These are phyloP conservation scores for Heterobasidion parviporum DNA, from an alignment of 1,284 basidiomycete genomes.

Conservation along the genomic window DNA sequence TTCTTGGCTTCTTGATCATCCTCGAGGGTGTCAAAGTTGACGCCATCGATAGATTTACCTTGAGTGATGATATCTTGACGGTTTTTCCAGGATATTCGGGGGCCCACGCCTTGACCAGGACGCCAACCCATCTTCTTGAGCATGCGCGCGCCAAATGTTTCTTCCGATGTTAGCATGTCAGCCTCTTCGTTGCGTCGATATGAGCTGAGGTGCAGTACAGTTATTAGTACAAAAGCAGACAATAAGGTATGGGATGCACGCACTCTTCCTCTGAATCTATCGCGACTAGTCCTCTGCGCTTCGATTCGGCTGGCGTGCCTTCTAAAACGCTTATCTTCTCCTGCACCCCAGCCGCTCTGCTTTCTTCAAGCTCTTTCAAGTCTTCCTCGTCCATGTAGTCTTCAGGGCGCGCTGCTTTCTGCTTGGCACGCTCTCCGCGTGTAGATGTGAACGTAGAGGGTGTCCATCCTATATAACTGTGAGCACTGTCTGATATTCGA, in stretches of 20 bases:
- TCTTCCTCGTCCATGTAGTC: conserved; percentile 99
- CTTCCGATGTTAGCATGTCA: conserved; percentile 52
- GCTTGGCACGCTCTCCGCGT: conserved; percentile 62
- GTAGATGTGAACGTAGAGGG: conserved; percentile 90
- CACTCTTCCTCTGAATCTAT: conserved; percentile 47
- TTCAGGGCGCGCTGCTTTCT: conserved; percentile 58
- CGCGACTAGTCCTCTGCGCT: not conserved
- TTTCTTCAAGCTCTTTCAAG: conserved; percentile 71
- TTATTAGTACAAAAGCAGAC: not conserved
- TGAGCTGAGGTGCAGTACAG: conserved; percentile 31
- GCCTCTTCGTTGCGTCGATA: conserved; percentile 51
- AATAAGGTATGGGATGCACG: conserved; percentile 19
- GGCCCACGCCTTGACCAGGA: conserved; percentile 87
- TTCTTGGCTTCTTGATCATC: conserved; percentile 71
- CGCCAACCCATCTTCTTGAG: conserved; percentile 96
- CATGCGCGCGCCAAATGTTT: conserved; percentile 74
- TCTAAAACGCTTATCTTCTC: conserved; percentile 66
- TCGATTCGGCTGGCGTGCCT: conserved; percentile 43
- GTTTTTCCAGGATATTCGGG: conserved; percentile 76
- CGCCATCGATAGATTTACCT: conserved; percentile 28
- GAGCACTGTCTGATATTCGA: not conserved
- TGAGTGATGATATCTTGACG: conserved; percentile 55
- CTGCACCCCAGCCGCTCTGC: conserved; percentile 65
- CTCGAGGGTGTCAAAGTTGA: conserved; percentile 29
- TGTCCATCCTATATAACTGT: conserved; percentile 69